Evolutionary conservation across 2,329 filamentous ascomycete genomes (phyloP), one percentile per base, ranked within the genome.

Genomic region (Macrophomina pseudophaseolina): DNA sequence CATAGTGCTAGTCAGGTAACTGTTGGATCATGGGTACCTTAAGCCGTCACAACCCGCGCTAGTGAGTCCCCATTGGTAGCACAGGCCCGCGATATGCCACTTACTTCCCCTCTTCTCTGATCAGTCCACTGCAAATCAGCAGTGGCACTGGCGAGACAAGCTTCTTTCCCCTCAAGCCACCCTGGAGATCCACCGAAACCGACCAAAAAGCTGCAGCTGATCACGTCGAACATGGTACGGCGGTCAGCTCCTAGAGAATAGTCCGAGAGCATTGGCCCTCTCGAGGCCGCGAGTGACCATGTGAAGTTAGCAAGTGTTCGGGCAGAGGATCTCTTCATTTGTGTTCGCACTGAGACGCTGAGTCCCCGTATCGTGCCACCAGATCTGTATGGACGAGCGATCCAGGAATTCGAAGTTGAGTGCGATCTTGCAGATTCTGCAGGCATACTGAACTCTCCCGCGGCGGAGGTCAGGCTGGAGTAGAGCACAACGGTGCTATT

Each of bases 31-130:
- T 42, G 23, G 28, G 30, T 16, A 35, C 7, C 8, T 49, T 62
- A 62, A 62, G 58, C 58, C 58, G 58, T 28, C 58, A 28, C 44
- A 49, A 62, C 58, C 58, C 58, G 58, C n/a, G 18, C 52, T 49
- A 35, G 9, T 8, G 32, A 62, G 14, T 35, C 30, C 42, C 44
- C 44, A 60, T 60, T 60, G 56, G 56, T 60, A 48, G 56, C 56
- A 60, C 56, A 60, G 32, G 35, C n/a, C 32, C 16, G 12, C 18
- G 23, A 23, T 3, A 18, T 62, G 11, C 16, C 44, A 49, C 33
- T 44, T 38, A 16, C 49, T 40, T 44, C 58, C 58, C 32, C 49
- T 44, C 49, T 44, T 59, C 33, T 46, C 28, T 18, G 28, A 30
- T 33, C 12, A 4, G 16, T 59, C 28, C 8, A 32, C 40, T 18